Evolutionary conservation across 2,329 filamentous ascomycete genomes (phyloP).

Genomic region (Colletotrichum sp.): DNA sequence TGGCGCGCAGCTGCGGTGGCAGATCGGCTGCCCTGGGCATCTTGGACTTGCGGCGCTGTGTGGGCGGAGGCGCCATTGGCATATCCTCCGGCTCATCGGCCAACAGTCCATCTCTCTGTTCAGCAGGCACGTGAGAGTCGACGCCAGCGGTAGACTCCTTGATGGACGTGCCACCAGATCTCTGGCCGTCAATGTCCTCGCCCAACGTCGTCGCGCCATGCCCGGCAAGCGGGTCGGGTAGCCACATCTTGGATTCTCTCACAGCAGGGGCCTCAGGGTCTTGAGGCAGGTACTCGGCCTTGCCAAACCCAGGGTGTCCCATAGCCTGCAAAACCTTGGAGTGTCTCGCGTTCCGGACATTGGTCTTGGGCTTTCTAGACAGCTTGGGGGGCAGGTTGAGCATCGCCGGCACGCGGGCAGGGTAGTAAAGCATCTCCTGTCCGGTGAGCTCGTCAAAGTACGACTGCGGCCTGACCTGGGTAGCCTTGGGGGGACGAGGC

Average conservation of each 20-base stretch:
- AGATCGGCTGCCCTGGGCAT: slow-evolving; percentile 44
- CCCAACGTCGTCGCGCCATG: background rate
- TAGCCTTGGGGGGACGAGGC: slow-evolving; percentile 28
- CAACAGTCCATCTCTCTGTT: background rate
- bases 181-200: background rate
- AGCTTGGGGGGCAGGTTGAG: slow-evolving; percentile 89
- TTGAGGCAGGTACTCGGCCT: slow-evolving; percentile 35
- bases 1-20: slow-evolving; percentile 88
- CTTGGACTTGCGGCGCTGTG: slow-evolving; percentile 37
- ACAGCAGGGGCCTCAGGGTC: slow-evolving; percentile 20
- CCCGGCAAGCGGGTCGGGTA: slow-evolving; percentile 50
- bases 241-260: slow-evolving; percentile 45
- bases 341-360: slow-evolving; percentile 71
- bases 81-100: background rate
- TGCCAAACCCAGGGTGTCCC: slow-evolving; percentile 23
- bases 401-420: slow-evolving; percentile 91
- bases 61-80: slow-evolving; percentile 6
- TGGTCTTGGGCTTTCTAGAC: slow-evolving; percentile 72
- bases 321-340: slow-evolving; percentile 75
- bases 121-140: background rate
- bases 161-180: background rate
- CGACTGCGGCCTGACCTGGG: slow-evolving; percentile 53
- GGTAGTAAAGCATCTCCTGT: slow-evolving; percentile 91
- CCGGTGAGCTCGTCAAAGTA: slow-evolving; percentile 70
- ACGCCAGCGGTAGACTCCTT: background rate